Evolutionary conservation across 805 yeast genomes (phyloP), one percentile per base, ranked within the genome.

Genomic region (Starmera pachycereana): DNA sequence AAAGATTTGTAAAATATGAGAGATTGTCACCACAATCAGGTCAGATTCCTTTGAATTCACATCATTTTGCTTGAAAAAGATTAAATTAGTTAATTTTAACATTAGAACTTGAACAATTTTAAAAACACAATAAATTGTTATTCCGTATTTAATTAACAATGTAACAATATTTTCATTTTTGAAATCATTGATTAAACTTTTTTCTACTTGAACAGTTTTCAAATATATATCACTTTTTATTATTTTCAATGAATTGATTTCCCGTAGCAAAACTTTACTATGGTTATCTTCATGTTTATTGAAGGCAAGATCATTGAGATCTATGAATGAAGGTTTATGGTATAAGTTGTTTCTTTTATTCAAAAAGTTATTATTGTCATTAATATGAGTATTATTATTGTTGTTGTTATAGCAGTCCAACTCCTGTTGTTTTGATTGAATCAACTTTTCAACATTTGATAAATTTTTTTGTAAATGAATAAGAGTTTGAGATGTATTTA

Each of bases 11-110:
- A 63, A 36, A 1, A 63, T 43, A 13, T 60, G 60, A 1, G 63
- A 57, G 1, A 65, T 33, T 2, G 69, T 62, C 3, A 64, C 54
- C 8, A 67, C 67, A 27, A 65, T 38, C 3, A 69, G 69, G 46
- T 65, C 71, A 4, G 57, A 51, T 36, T 37, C 52, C 36, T 47
- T 47, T 35, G 40, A 39, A 32, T 44, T 43, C 12, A 42, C 40
- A 33, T 47, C 52, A 39, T 40, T 38, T 25, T 52, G 50, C 18
- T 42, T 50, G 8, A 45, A 28, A 32, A 43, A 45, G 4, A 51
- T 39, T 4, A 57, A 42, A 19, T 51, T 48, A 1, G 66, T 60
- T 0, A 60, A 32, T 37, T 52, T 56, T 3, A 52, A 44, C 1
- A 50, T 28, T 18, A 56, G 51, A 2, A 65, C 65, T 35, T 58